Evolutionary conservation across 225 moss, liverwort and hornwort genomes (phyloP).

Genomic region (Ulota crispa): DNA sequence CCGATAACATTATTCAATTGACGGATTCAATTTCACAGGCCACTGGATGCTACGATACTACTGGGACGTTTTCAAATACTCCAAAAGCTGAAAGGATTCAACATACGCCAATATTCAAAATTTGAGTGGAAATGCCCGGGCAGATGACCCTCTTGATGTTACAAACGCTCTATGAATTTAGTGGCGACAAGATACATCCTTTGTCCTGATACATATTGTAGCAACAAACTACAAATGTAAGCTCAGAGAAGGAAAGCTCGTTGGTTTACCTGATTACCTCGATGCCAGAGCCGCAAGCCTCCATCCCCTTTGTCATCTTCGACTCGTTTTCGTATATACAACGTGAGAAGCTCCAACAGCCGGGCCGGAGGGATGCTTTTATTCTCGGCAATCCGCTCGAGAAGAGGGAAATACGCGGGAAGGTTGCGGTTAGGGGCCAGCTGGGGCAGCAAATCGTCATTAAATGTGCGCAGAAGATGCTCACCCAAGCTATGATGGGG

Average conservation of each 20-base stretch:
- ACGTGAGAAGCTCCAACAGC: slow-evolving; percentile 72
- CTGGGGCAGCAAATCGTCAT: slow-evolving; percentile 78
- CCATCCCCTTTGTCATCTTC: slow-evolving; percentile 58
- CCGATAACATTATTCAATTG: neutral
- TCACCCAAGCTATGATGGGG: slow-evolving; percentile 75
- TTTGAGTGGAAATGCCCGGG: neutral
- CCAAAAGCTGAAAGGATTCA: neutral
- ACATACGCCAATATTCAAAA: neutral
- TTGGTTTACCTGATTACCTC: slow-evolving; percentile 51
- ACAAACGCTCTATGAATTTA: neutral
- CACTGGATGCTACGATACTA: neutral
- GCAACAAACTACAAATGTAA: neutral
- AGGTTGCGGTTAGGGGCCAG: slow-evolving; percentile 61
- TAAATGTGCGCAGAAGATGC: slow-evolving; percentile 79
- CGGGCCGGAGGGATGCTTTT: slow-evolving; percentile 68
- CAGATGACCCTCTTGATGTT: neutral
- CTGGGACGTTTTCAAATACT: neutral
- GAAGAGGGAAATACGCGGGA: slow-evolving; percentile 86
- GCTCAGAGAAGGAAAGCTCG: neutral
- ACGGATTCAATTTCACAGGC: neutral
- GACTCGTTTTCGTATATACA: slow-evolving; percentile 71
- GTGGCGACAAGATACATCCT: neutral
- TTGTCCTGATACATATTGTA: neutral
- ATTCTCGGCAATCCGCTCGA: slow-evolving; percentile 86
- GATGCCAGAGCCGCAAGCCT: slow-evolving; percentile 60